These are phyloP conservation scores for Kazachstania viticola DNA, from an alignment of 805 yeast genomes.

Conservation along the genomic window DNA sequence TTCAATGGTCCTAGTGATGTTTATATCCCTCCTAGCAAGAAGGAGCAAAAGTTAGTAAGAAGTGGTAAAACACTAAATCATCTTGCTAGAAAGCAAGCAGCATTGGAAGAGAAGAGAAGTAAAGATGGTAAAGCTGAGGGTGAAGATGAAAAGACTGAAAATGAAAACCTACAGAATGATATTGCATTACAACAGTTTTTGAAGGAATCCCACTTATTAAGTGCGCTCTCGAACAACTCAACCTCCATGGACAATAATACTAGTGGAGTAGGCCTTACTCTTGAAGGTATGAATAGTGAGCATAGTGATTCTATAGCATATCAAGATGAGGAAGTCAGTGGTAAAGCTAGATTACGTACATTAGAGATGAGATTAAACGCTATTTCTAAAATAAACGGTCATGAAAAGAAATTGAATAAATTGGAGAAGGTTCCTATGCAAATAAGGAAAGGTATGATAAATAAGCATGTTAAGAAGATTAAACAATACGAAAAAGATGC, in stretches of 20 bases:
- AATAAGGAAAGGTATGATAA: constrained; percentile 74
- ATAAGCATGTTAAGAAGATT: constrained; percentile 40
- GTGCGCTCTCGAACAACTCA: constrained; percentile 23
- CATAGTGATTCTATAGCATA: constrained; percentile 26
- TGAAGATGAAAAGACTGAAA: constrained; percentile 28
- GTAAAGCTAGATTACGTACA: constrained; percentile 57
- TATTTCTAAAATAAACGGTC: constrained; percentile 37
- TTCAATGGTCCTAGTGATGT: constrained; percentile 17
- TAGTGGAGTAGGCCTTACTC: constrained; percentile 60
- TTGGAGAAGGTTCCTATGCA: constrained; percentile 81
- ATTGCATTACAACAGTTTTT: constrained; percentile 60
- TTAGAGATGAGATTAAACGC: constrained; percentile 45
- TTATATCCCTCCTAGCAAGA: constrained; percentile 28
- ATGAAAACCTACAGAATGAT: constrained; percentile 54
- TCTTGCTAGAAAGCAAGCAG: constrained; percentile 24
- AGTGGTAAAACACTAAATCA: constrained; percentile 43
- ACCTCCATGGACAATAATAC: constrained; percentile 13
- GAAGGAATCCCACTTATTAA: constrained; percentile 56
- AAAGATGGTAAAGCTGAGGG: constrained; percentile 4
- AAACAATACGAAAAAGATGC: constrained; percentile 64
- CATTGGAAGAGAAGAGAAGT: constrained; percentile 20
- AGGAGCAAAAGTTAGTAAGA: constrained; percentile 41
- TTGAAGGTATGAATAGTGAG: constrained; percentile 35
- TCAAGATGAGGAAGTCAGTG: constrained; percentile 43
- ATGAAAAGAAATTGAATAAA: constrained; percentile 24